Conservation (phyloP, 192 early-diverging fungal species). For the Coemansia sp. region DNA sequence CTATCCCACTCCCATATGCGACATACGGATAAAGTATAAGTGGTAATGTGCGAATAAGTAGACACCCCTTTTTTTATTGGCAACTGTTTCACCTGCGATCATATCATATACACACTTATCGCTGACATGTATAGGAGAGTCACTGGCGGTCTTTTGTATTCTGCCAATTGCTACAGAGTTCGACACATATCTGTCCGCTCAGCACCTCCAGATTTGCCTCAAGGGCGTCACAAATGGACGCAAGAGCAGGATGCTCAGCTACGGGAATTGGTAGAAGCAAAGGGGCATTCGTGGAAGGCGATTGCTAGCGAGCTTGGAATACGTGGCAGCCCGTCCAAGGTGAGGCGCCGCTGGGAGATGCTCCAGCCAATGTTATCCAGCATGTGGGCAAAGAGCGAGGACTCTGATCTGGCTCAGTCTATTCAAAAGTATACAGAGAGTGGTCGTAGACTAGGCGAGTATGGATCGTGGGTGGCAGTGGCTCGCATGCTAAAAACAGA, state of each 20-base stretch:
- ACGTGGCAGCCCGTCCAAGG: slow-evolving; percentile 25
- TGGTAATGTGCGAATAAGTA: not conserved
- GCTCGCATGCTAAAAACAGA: slow-evolving; percentile 29
- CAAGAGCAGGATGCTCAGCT: slow-evolving; percentile 34
- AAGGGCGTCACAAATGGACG: slow-evolving; percentile 34
- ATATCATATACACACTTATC: not conserved
- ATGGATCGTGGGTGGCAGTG: slow-evolving; percentile 31
- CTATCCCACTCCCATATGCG: not conserved
- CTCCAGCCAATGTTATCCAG: slow-evolving; percentile 28
- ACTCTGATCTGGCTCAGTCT: slow-evolving; percentile 22
- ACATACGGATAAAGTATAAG: not conserved
- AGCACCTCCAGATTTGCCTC: not conserved
- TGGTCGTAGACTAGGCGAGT: slow-evolving; percentile 12
- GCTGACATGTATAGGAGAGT: not conserved
- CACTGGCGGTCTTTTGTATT: not conserved
- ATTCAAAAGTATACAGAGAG: slow-evolving; percentile 19
- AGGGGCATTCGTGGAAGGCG: slow-evolving; percentile 22
- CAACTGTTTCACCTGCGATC: not conserved
- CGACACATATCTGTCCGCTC: not conserved
- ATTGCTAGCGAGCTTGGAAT: slow-evolving; percentile 42
- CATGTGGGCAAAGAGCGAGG: slow-evolving; percentile 37
- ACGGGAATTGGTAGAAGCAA: slow-evolving; percentile 16
- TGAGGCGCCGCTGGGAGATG: slow-evolving; percentile 31
- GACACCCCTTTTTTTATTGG: not conserved
- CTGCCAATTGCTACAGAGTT: not conserved